A percentile compares a stretch with the other conserved stretches of the same genome.
These are phyloP conservation scores for Fusarium poae DNA, from an alignment of 2,329 filamentous ascomycete species.

Conservation along the genomic window DNA sequence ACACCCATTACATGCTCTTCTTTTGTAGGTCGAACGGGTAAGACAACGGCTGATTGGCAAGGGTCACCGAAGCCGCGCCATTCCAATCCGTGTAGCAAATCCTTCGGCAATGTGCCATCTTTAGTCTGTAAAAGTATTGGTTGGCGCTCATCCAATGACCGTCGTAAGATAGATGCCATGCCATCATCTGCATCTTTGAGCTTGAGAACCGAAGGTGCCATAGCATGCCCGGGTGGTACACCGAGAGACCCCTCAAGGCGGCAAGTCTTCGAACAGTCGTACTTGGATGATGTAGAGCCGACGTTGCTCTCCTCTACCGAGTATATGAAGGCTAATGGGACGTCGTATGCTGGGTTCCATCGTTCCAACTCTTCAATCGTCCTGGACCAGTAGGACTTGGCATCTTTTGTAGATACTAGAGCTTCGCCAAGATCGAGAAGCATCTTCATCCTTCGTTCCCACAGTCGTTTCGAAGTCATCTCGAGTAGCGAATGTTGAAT, in stretches of 20 bases:
- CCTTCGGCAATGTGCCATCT: constrained; percentile 67
- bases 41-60: constrained; percentile 74
- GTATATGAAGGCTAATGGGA: constrained; percentile 65
- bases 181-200: constrained; percentile 55
- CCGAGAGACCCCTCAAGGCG: constrained; percentile 61
- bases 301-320: constrained; percentile 59
- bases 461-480: constrained; percentile 61
- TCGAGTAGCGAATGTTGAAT: constrained; percentile 64
- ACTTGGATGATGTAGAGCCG: constrained; percentile 45
- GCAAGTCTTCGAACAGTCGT: constrained; percentile 55
- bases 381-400: constrained; percentile 63
- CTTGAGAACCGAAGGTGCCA: constrained; percentile 56
- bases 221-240: constrained; percentile 59
- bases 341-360: constrained; percentile 61
- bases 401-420: constrained; percentile 58
- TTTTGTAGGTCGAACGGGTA: constrained; percentile 76
- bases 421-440: constrained; percentile 62
- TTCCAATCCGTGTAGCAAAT: constrained; percentile 69
- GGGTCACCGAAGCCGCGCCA: constrained; percentile 75
- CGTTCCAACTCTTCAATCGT: constrained; percentile 59
- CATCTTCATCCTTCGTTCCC: constrained; percentile 64
- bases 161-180: constrained; percentile 56
- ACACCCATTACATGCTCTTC: constrained; percentile 76
- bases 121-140: constrained; percentile 58
- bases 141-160: constrained; percentile 55